Evolutionary conservation across 2,329 filamentous ascomycete genomes (phyloP), one percentile per base, ranked within the genome.

Genomic region (Sordariomycetes sp.): DNA sequence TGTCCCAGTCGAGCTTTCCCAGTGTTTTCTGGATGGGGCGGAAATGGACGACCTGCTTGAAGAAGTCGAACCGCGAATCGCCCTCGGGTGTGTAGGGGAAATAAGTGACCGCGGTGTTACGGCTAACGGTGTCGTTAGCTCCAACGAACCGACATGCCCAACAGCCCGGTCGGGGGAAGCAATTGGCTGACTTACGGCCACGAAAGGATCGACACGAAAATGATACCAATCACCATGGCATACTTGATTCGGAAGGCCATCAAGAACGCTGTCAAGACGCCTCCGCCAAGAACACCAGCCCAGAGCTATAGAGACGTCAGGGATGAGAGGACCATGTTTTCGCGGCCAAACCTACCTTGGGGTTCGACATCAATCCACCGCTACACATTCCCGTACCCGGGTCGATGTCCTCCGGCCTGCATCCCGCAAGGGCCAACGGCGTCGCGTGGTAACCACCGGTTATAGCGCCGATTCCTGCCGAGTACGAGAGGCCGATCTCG

Each of bases 201-300:
- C 7, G 87, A 90, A 54, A 89, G 75, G 62, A 90, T 78, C 4
- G 86, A 88, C 3, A 90, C 86, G 7, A 90, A 72, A 11, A 82
- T 74, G 58, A 91, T 90, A 2, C 88, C 88, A 25, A 87, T 81
- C 58, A 90, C 81, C 61, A 91, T 88, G 54, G 87, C 86, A 58
- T 86, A 86, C 68, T 89, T 90, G 71, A 90, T 77, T 46, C 85
- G 82, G 69, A 87, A 91, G 20, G 87, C 81, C 87, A 90, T 90
- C 71, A 96, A 82, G 63, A 93, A 81, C 5, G 88, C 84, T 0
- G 90, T 93, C 43, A 95, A 70, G 53, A 96, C 77, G 37, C 90
- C 89, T 16, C 91, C 89, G 58, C 86, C 83, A 67, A 90, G 86
- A 62, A 96, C 87, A 12, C 89, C 91, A 58, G 95, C 82, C 91